phyloP scores from a whole-genome alignment of 2,329 filamentous ascomycete genomes.

The Cryoendolithus antarcticus region DNA sequence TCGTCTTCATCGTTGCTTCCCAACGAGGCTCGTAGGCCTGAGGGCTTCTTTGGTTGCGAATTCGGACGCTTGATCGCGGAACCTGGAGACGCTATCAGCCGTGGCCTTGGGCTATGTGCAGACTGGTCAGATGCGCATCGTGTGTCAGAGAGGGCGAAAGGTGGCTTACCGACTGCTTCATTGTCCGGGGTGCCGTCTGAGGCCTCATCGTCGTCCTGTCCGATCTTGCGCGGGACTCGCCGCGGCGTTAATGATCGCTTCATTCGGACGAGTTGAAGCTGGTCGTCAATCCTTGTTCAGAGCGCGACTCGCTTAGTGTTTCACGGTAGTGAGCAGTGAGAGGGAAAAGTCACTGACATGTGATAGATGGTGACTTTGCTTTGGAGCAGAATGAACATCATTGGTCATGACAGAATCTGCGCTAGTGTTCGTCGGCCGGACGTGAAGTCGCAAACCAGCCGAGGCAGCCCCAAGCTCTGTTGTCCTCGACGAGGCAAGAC shows the following conservation, averaged over 20 bases:
- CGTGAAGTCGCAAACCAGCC: no score
- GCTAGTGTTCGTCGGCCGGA: no score
- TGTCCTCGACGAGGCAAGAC: no score
- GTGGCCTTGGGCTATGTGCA: constrained; percentile 4
- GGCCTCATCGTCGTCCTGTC: constrained; percentile 52
- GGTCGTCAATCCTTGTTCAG: no score
- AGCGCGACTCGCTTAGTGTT: no score
- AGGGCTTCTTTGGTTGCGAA: constrained; percentile 54
- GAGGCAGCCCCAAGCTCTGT: no score
- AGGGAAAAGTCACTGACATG: no score
- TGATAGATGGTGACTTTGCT: no score
- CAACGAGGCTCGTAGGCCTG: constrained; percentile 57
- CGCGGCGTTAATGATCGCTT: constrained; percentile 43
- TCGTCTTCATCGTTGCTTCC: constrained; percentile 41
- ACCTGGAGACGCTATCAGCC: constrained; percentile 34
- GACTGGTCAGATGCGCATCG: not conserved
- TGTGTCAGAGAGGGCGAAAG: not conserved
- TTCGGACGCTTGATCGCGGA: constrained; percentile 42
- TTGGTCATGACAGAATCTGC: no score
- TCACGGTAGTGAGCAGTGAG: no score
- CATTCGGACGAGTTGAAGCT: constrained; percentile 27
- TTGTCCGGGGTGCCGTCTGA: constrained; percentile 1
- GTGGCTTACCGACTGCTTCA: constrained; percentile 8
- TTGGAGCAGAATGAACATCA: no score
- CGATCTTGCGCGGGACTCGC: constrained; percentile 66